phyloP scores from a whole-genome alignment of 2,329 filamentous ascomycete species.

The Aspergillus sp. region DNA sequence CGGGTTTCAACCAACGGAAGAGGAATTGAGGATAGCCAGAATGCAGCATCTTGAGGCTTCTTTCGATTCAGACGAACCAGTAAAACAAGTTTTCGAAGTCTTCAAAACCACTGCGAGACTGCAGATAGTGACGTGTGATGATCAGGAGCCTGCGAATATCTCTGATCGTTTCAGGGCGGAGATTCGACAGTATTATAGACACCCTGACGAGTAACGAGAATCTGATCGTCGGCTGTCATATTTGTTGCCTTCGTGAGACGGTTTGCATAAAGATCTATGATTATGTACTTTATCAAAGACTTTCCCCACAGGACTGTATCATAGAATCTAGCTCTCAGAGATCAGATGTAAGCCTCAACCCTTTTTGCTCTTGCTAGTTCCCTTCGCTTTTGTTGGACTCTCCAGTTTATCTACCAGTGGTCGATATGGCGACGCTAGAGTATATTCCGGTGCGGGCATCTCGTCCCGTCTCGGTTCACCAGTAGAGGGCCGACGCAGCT shows the following conservation, averaged over 20 bases:
- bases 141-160: not conserved
- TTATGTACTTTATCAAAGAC: not conserved
- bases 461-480: slow-evolving; percentile 42
- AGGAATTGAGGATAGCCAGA: too few relatives aligned
- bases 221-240: not conserved
- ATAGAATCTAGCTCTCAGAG: slow-evolving; percentile 6
- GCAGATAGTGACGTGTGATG: not conserved
- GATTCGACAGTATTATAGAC: not conserved
- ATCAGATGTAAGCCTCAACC: slow-evolving; percentile 17
- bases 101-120: not conserved
- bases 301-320: not conserved
- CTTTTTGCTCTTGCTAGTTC: slow-evolving; percentile 35
- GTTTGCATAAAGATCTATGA: not conserved
- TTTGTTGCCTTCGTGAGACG: not conserved
- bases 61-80: not conserved
- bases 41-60: not conserved
- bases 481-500: slow-evolving; percentile 61
- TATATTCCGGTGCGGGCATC: slow-evolving; percentile 46
- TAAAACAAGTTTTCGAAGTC: not conserved
- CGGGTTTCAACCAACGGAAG: not conserved
- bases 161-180: not conserved
- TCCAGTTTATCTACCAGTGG: slow-evolving; percentile 56
- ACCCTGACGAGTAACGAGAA: not conserved
- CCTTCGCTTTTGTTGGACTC: slow-evolving; percentile 30
- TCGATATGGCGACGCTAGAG: slow-evolving; percentile 59